Evolutionary conservation across 2,329 filamentous ascomycete species (phyloP).

Genomic region (Ceratocystis papillata): DNA sequence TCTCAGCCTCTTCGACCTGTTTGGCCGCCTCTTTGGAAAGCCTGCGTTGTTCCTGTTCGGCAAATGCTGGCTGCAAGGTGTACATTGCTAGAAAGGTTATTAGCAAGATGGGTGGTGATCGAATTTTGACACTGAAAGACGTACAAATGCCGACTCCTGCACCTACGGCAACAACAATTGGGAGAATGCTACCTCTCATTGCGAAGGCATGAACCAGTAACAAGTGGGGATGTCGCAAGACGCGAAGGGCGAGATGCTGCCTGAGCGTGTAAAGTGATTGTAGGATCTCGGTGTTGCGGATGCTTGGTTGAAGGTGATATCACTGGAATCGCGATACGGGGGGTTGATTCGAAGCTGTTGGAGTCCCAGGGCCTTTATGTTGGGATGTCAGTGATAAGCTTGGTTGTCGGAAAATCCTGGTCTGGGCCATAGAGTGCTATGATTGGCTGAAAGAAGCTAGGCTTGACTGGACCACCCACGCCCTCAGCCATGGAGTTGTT

Average conservation of each 20-base stretch:
- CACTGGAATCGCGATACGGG: too few relatives aligned
- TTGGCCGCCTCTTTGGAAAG: conserved; percentile 13
- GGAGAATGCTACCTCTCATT: conserved; percentile 22
- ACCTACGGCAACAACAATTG: conserved; percentile 21
- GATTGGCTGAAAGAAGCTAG: not conserved
- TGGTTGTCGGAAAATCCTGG: not conserved
- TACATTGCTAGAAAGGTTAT: conserved; percentile 18
- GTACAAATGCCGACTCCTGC: conserved; percentile 23
- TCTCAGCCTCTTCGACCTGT: conserved; percentile 22
- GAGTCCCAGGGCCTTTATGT: not conserved
- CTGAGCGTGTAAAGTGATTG: too few relatives aligned
- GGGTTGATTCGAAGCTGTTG: not conserved
- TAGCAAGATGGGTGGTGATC: not conserved
- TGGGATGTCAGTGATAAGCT: not conserved
- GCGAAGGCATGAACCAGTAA: not conserved
- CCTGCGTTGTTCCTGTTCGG: conserved; percentile 19
- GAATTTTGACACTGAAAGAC: not conserved
- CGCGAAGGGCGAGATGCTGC: not conserved
- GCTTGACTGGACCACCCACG: not conserved
- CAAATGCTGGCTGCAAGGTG: conserved; percentile 22
- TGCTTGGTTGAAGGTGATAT: too few relatives aligned
- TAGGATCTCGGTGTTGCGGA: too few relatives aligned
- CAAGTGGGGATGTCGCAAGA: not conserved
- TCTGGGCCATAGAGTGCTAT: not conserved
- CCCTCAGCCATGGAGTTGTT: not conserved